These are phyloP conservation scores for Exophiala viscosa DNA, from an alignment of 2,329 filamentous ascomycete species.

Conservation along the genomic window DNA sequence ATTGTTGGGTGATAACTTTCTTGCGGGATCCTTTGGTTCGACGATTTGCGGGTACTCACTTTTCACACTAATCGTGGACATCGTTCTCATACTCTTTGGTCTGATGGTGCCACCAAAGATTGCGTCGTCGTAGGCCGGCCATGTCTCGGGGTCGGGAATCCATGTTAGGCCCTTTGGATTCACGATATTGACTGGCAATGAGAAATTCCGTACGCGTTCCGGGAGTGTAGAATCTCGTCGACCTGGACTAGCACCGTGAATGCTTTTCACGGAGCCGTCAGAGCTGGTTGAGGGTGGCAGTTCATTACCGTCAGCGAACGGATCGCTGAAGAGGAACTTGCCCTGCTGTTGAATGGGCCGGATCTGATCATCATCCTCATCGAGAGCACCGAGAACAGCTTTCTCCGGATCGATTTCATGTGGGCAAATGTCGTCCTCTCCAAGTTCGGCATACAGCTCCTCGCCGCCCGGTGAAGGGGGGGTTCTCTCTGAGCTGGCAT, in stretches of 20 bases:
- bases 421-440: too few species aligned
- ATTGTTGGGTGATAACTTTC: slow-evolving; percentile 1
- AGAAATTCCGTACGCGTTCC: slow-evolving; percentile 20
- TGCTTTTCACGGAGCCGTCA: background rate
- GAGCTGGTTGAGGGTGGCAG: background rate
- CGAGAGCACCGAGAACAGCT: too few species aligned
- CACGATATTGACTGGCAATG: background rate
- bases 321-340: too few species aligned
- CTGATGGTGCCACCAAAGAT: background rate
- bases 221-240: background rate
- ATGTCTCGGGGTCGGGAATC: background rate
- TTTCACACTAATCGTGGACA: background rate
- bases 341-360: too few species aligned
- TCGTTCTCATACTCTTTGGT: background rate
- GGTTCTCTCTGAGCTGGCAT: too few species aligned
- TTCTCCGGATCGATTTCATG: too few species aligned
- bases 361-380: too few species aligned
- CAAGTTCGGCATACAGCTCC: too few species aligned
- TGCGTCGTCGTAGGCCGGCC: background rate
- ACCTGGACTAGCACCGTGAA: background rate
- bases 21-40: slow-evolving; percentile 1
- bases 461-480: too few species aligned
- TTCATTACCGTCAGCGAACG: too few species aligned
- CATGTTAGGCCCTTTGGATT: background rate
- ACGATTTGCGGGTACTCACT: slow-evolving; percentile 1